Conservation (phyloP, 2,329 filamentous ascomycete species). For the Didymosphaeria variabile region DNA sequence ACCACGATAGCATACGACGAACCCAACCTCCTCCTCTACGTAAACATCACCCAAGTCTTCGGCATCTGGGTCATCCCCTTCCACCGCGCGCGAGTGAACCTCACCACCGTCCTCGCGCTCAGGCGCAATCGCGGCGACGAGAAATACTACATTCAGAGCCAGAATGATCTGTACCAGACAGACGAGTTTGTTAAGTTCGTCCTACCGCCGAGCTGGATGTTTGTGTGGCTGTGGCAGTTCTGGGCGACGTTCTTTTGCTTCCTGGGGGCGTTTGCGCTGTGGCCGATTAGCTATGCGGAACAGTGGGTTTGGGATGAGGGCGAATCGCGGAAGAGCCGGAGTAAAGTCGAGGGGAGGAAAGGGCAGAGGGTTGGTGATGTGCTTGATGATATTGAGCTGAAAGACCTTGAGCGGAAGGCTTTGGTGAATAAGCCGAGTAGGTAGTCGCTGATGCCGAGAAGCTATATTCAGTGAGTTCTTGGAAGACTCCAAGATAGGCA, state of each 20-base stretch:
- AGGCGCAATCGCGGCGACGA: conserved; percentile 53
- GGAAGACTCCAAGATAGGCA: neutral
- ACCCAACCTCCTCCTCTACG: conserved; percentile 72
- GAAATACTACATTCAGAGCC: conserved; percentile 76
- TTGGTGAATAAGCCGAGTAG: conserved; percentile 15
- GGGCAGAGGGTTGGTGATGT: neutral
- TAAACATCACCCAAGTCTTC: conserved; percentile 78
- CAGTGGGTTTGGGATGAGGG: conserved; percentile 41
- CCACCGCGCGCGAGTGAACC: conserved; percentile 71
- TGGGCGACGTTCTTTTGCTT: conserved; percentile 72
- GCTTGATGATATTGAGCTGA: conserved; percentile 22
- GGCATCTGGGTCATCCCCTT: conserved; percentile 80
- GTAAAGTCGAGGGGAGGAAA: neutral
- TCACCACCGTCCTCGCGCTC: conserved; percentile 74
- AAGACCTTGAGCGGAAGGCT: conserved; percentile 24
- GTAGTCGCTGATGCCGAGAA: neutral
- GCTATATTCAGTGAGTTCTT: neutral
- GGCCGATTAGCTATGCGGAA: conserved; percentile 62
- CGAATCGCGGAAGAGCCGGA: conserved; percentile 12
- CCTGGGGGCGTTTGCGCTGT: conserved; percentile 62
- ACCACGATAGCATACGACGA: conserved; percentile 70
- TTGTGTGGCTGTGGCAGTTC: conserved; percentile 71
- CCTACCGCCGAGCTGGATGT: conserved; percentile 63
- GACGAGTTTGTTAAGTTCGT: conserved; percentile 80
- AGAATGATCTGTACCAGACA: conserved; percentile 84